Evolutionary conservation across 345 rosid species (phyloP), one percentile per base, ranked within the genome.

Genomic region (Lepidium didymum): DNA sequence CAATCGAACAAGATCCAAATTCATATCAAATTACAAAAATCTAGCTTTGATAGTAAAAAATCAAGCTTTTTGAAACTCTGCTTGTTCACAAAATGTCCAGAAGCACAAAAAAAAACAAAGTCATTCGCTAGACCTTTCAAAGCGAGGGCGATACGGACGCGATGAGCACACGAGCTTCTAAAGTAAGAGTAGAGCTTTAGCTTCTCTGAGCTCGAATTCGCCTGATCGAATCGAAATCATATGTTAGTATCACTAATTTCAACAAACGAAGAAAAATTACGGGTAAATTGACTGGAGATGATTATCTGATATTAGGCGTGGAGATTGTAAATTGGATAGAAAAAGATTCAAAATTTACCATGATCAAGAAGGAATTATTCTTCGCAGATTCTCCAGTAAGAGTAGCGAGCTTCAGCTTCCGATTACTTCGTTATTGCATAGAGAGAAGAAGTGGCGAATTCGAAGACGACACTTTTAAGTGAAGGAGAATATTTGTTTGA

Each of bases 91-190:
- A 41, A 67, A n/a, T 21, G 7, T 4, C 7, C 0, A 47, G 7
- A 54, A 31, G 1, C 7, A 19, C 21, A 19, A 19, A 19, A 9
- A 38, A 25, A 7, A 23, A 27, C 4, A 27, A 5, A 27, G 6
- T 15, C 3, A 18, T 0, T 3, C 4, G 2, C 3, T 14, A 23
- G 1, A 85, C 96, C 91, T 89, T 92, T 92, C 49, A 92, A 62
- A 70, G 81, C 71, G 76, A 92, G 95, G 8, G 88, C 96, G 64
- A 89, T 80, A 7, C 96, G 81, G 64, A 92, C 90, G 2, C 98
- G 91, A 31, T 19, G 81, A 18, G 92, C 78, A 61, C 95, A 89
- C 0, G 98, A 92, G 76, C 98, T 92, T 73, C 78, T 79, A 84
- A 84, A 89, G 81, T 83, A 82, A 36, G 87, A 84, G 72, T 85